Conservation (phyloP, 495 filamentous ascomycete species). For the Daldinia loculata region DNA sequence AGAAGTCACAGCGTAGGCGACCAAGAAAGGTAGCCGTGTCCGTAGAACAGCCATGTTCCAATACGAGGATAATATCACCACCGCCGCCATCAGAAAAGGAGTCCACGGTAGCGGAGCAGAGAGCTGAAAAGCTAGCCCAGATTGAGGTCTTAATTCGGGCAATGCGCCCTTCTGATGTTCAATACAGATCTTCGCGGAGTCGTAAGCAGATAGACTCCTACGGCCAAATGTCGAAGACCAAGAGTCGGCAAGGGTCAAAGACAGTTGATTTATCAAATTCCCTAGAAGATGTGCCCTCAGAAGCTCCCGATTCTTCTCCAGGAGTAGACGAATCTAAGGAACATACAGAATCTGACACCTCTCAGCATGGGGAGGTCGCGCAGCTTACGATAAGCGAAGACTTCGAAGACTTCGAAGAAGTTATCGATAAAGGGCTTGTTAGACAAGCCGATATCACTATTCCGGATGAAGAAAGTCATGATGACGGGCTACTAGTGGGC, state of each 20-base stretch:
- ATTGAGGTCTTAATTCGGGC: not conserved
- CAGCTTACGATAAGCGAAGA: not conserved
- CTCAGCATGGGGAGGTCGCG: not conserved
- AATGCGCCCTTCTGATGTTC: not conserved
- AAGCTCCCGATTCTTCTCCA: not conserved
- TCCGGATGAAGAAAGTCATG: conserved; percentile 6
- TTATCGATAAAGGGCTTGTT: not conserved
- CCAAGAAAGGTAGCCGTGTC: conserved; percentile 16
- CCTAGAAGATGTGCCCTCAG: not conserved
- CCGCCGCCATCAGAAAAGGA: conserved; percentile 10
- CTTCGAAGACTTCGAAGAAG: not conserved
- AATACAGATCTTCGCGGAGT: conserved; percentile 14
- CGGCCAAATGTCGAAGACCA: conserved; percentile 19
- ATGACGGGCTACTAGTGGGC: not conserved
- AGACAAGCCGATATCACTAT: not conserved
- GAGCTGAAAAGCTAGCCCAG: not conserved
- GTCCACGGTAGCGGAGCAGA: not conserved
- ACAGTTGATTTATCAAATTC: not conserved
- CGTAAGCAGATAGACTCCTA: conserved; percentile 31
- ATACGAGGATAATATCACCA: not conserved
- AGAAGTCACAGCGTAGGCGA: conserved; percentile 11
- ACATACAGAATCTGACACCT: not conserved
- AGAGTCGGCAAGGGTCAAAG: conserved; percentile 3
- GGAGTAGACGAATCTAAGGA: not conserved
- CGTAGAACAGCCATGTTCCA: conserved; percentile 4